phyloP scores from a whole-genome alignment of 768 basidiomycete species.

The Tulasnella sp. region DNA sequence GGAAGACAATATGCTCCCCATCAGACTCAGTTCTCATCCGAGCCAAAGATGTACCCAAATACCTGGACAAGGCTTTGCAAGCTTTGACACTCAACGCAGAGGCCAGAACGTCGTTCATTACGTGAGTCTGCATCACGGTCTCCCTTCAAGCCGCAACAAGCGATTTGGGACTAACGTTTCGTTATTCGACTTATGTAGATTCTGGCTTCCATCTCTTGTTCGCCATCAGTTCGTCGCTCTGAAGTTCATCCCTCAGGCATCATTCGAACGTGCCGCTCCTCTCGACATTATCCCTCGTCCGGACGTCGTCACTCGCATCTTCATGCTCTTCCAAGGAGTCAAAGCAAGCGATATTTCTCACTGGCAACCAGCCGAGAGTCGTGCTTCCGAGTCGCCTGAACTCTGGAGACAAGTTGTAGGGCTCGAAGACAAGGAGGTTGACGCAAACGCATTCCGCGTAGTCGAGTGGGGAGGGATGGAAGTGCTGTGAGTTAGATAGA shows the following conservation, averaged over 20 bases:
- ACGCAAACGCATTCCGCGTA: slow-evolving; percentile 1
- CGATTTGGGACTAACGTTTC: too few relatives aligned
- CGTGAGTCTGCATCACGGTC: slow-evolving; percentile 42
- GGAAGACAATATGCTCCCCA: not conserved
- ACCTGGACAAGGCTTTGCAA: slow-evolving; percentile 46
- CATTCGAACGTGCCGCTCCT: slow-evolving; percentile 49
- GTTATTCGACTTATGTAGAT: slow-evolving; percentile 39
- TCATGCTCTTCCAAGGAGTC: slow-evolving; percentile 55
- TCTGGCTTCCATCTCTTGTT: slow-evolving; percentile 52
- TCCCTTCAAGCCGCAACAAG: too few relatives aligned
- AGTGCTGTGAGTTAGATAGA: not conserved
- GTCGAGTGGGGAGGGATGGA: slow-evolving; percentile 37
- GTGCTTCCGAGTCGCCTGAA: not conserved
- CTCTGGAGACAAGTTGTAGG: not conserved
- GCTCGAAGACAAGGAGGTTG: not conserved
- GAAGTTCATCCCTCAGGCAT: slow-evolving; percentile 52
- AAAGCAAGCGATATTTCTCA: slow-evolving; percentile 34
- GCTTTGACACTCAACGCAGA: slow-evolving; percentile 50
- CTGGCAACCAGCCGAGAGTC: not conserved
- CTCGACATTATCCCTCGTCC: slow-evolving; percentile 49
- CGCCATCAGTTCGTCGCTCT: slow-evolving; percentile 51
- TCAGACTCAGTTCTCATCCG: slow-evolving; percentile 44
- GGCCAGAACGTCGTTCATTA: slow-evolving; percentile 54
- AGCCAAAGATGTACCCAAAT: slow-evolving; percentile 43
- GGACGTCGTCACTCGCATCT: slow-evolving; percentile 52